phyloP scores from a whole-genome alignment of 805 yeast species.

The Myxozyma neotropica region DNA sequence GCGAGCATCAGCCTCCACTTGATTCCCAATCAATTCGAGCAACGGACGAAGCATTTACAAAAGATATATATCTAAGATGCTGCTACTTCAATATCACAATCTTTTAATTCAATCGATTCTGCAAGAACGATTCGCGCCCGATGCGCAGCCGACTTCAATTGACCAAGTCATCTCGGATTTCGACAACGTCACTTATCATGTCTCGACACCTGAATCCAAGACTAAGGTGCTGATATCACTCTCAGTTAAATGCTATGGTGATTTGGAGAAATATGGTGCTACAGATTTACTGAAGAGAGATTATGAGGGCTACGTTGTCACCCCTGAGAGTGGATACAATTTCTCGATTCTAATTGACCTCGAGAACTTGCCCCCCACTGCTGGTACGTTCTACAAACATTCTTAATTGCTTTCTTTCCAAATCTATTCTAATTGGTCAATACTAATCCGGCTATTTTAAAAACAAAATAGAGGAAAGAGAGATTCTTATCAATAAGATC shows the following conservation, averaged over 20 bases:
- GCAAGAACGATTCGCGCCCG: slow-evolving; percentile 63
- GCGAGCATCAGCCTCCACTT: background rate
- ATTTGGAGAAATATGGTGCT: slow-evolving; percentile 65
- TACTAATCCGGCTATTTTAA: background rate
- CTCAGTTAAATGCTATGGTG: slow-evolving; percentile 75
- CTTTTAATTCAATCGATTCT: slow-evolving; percentile 79
- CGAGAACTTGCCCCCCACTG: slow-evolving; percentile 44
- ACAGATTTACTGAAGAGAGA: slow-evolving; percentile 50
- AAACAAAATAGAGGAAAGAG: slow-evolving; percentile 48
- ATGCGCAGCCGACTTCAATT: slow-evolving; percentile 47
- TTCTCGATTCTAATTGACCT: slow-evolving; percentile 73
- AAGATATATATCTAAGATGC: slow-evolving; percentile 50
- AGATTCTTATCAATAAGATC: slow-evolving; percentile 60
- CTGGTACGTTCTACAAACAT: slow-evolving; percentile 19
- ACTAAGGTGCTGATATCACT: slow-evolving; percentile 66
- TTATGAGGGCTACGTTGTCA: slow-evolving; percentile 51
- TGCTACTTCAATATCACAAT: slow-evolving; percentile 83
- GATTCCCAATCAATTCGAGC: background rate
- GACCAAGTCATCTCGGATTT: slow-evolving; percentile 93
- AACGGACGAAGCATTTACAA: background rate
- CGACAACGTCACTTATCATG: slow-evolving; percentile 91
- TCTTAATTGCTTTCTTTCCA: background rate
- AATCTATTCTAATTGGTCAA: background rate
- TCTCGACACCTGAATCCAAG: slow-evolving; percentile 83
- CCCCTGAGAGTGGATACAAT: slow-evolving; percentile 77